Base-by-base conservation (phyloP, 2,329 filamentous ascomycete genomes). In the Apiospora hydei region DNA sequence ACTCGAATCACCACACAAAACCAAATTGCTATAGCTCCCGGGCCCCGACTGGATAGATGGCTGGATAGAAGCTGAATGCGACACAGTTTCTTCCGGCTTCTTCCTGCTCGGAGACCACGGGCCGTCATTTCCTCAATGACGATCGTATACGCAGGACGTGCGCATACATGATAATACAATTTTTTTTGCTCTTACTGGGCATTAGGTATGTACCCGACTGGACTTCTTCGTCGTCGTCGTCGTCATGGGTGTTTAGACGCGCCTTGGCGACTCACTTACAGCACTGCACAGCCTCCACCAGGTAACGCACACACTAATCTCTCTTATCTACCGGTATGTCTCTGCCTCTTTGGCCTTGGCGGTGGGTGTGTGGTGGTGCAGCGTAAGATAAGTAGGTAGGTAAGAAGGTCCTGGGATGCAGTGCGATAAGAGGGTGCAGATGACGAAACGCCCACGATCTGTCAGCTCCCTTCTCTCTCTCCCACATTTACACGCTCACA, bases 221-320 rank as follows among this genome's bases (percentile, higher is more conserved):
- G 44, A 18, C 21, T 6, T 34, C 34, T 38, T 21, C 34, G 5
- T 38, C 53, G 38, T 64, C 34, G 18, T 41, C 57, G 34, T 41
- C 34, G 57, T 41, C 57, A 41, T 41, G 21, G n/a, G 57, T 34
- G 34, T 6, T 38, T 41, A 38, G 21, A 14, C 57, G 21, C 21
- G 34, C 3, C 57, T 64, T 64, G 57, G 57, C 57, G 57, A 41
- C 57, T 64, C 57, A 64, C 57, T 41, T 41, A 64, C 34, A 61
- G 43, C 43, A 44, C 43, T 14, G 13, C 43, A 46, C 46, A 21
- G 46, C 46, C 21, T 26, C n/a, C 49, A 13, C 49, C 44, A 46
- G 41, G 13, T 13, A 43, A 43, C 41, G 13, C 41, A 43, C 41
- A 43, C 41, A 41, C 38, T 3, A 38, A 38, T 38, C 34, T 38